Percentiles rank a stretch among this genome's conserved stretches.
These are phyloP conservation scores for Nakaseomyces kungkrabaensis DNA, from an alignment of 1,139 yeast species.

Conservation along the genomic window DNA sequence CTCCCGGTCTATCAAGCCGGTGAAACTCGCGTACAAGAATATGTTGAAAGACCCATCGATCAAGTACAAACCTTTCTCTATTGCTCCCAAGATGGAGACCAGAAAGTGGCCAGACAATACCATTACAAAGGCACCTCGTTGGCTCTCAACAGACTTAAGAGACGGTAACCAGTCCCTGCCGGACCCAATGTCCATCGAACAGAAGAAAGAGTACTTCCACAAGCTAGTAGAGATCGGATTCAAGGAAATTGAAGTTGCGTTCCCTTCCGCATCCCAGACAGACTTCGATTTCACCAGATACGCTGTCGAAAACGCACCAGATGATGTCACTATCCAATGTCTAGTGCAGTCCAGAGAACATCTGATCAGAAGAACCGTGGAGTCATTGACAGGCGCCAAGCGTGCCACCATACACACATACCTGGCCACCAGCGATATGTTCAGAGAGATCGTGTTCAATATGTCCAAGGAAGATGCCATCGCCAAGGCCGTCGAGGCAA, in stretches of 20 bases:
- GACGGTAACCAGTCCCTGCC: slow-evolving; percentile 97
- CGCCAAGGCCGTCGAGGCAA: slow-evolving; percentile 70
- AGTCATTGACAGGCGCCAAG: slow-evolving; percentile 80
- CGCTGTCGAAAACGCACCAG: slow-evolving; percentile 89
- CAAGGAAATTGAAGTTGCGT: slow-evolving; percentile 93
- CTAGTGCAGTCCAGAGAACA: slow-evolving; percentile 89
- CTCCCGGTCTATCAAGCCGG: slow-evolving; percentile 24
- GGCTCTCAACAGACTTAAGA: slow-evolving; percentile 92
- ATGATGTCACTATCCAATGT: slow-evolving; percentile 85
- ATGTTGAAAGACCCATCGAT: slow-evolving; percentile 67
- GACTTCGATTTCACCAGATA: slow-evolving; percentile 93
- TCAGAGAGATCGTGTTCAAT: slow-evolving; percentile 85
- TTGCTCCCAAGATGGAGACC: slow-evolving; percentile 53
- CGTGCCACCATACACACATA: slow-evolving; percentile 84
- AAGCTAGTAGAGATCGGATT: slow-evolving; percentile 81
- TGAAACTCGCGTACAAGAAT: slow-evolving; percentile 29
- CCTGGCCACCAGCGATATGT: slow-evolving; percentile 83
- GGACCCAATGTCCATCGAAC: slow-evolving; percentile 89
- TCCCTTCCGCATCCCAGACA: slow-evolving; percentile 91
- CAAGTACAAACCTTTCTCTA: slow-evolving; percentile 62
- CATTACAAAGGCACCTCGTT: slow-evolving; percentile 77
- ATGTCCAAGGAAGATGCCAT: slow-evolving; percentile 73
- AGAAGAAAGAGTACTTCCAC: slow-evolving; percentile 79
- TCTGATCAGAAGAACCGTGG: slow-evolving; percentile 79
- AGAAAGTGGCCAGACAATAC: slow-evolving; percentile 82